Conservation (phyloP, 2,329 filamentous ascomycete genomes). For the Elsinoe arachidis region DNA sequence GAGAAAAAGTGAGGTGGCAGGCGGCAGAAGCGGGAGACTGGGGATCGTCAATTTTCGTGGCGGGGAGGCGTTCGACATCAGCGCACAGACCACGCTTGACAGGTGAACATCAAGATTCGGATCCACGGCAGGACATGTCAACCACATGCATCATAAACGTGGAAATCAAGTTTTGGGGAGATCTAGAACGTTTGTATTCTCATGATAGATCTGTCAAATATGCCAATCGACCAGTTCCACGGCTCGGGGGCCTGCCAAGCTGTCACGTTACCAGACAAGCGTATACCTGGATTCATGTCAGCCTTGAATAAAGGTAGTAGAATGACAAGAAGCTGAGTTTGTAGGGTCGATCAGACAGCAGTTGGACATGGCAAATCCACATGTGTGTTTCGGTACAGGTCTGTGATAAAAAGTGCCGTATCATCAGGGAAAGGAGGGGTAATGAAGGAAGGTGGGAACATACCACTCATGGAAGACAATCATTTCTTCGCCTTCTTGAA, state of each 20-base stretch:
- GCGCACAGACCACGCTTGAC: neutral
- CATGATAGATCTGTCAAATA: too few species aligned
- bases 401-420: slow-evolving; percentile 58
- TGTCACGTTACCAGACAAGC: neutral
- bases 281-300: neutral
- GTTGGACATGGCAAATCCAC: slow-evolving; percentile 70
- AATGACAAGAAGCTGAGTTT: neutral
- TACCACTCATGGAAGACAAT: slow-evolving; percentile 17
- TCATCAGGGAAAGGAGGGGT: slow-evolving; percentile 38
- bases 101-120: slow-evolving; percentile 3
- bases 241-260: neutral
- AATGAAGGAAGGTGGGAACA: neutral
- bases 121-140: neutral
- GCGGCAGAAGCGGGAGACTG: slow-evolving; percentile 9
- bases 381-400: slow-evolving; percentile 69
- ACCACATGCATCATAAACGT: neutral
- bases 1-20: slow-evolving; percentile 13
- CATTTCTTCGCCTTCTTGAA: slow-evolving; percentile 53
- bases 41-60: slow-evolving; percentile 10
- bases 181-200: neutral
- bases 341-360: slow-evolving; percentile 59
- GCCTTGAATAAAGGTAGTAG: neutral
- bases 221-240: neutral
- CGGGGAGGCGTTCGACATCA: neutral
- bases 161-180: neutral